phyloP scores from a whole-genome alignment of 2,329 filamentous ascomycete species.

The Xylariaceae sp. region DNA sequence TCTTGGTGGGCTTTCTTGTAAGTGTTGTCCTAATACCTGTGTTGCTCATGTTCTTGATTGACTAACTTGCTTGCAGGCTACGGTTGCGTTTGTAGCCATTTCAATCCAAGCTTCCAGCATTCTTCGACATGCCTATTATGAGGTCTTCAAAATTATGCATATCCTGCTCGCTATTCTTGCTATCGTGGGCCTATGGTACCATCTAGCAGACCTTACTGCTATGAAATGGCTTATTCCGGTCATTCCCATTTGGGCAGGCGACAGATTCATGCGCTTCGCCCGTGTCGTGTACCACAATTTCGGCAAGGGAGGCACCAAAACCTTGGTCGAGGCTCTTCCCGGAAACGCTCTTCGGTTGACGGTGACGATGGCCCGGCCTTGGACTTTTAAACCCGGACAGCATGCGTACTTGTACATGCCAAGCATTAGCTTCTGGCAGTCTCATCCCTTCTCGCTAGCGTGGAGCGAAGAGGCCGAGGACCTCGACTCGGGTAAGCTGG shows the following conservation, averaged over 20 bases:
- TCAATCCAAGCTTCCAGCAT: conserved; percentile 70
- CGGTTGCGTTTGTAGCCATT: conserved; percentile 63
- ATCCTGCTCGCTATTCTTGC: conserved; percentile 63
- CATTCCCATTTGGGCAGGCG: conserved; percentile 67
- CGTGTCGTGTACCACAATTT: conserved; percentile 68
- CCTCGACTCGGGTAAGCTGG: conserved; percentile 55
- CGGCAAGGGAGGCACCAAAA: conserved; percentile 66
- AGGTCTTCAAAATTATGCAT: conserved; percentile 75
- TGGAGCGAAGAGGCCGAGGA: conserved; percentile 71
- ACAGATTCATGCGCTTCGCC: conserved; percentile 62
- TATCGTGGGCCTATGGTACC: conserved; percentile 69
- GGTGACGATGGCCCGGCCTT: conserved; percentile 74
- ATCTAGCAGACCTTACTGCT: conserved; percentile 58
- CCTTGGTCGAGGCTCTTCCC: conserved; percentile 73
- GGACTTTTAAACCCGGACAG: conserved; percentile 74
- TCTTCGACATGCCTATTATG: conserved; percentile 77
- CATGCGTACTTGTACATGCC: conserved; percentile 83
- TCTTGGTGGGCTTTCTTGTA: conserved; percentile 67
- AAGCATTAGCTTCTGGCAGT: conserved; percentile 70
- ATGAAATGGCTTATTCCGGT: conserved; percentile 62
- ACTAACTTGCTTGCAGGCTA: conserved; percentile 47
- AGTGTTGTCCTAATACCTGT: conserved; percentile 35
- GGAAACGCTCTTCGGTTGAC: conserved; percentile 76
- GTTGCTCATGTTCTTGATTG: conserved; percentile 3
- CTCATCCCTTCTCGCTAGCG: conserved; percentile 77